Percentiles rank a stretch among this genome's conserved stretches.
Evolutionary conservation across 2,329 filamentous ascomycete genomes (phyloP).

Genomic region (Fusarium burgessii): DNA sequence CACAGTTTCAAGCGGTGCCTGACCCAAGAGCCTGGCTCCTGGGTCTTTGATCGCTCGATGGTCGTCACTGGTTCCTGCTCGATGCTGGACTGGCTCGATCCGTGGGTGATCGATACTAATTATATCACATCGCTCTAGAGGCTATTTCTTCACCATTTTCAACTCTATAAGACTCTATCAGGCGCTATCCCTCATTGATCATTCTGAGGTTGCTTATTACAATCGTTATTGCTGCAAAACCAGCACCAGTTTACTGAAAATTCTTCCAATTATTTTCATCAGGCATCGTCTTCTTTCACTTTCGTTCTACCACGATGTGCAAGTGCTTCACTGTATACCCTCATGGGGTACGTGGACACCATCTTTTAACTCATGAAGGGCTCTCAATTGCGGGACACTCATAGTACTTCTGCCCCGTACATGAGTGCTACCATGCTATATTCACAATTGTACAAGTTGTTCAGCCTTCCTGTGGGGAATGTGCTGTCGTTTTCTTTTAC

Average conservation of each 20-base stretch:
- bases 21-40: constrained; percentile 25
- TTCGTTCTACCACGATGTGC: constrained; percentile 40
- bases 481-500: constrained; percentile 48
- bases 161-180: not conserved
- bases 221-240: not conserved
- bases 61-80: not conserved
- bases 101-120: too few species aligned
- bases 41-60: not conserved
- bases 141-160: not conserved
- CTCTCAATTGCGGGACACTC: constrained; percentile 30
- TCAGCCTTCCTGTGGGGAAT: constrained; percentile 52
- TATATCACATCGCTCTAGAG: not conserved
- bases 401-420: constrained; percentile 50
- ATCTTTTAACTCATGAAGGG: constrained; percentile 37
- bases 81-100: not conserved
- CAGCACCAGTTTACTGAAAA: not conserved
- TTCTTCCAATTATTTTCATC: not conserved
- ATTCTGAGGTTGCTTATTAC: not conserved
- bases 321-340: constrained; percentile 38
- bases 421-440: constrained; percentile 47
- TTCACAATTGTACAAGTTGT: not conserved
- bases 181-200: constrained; percentile 4
- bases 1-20: constrained; percentile 3
- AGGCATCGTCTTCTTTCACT: not conserved
- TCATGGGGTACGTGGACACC: not conserved